phyloP scores from a whole-genome alignment of 306 rosid genomes.

The Fragaria ananassa region DNA sequence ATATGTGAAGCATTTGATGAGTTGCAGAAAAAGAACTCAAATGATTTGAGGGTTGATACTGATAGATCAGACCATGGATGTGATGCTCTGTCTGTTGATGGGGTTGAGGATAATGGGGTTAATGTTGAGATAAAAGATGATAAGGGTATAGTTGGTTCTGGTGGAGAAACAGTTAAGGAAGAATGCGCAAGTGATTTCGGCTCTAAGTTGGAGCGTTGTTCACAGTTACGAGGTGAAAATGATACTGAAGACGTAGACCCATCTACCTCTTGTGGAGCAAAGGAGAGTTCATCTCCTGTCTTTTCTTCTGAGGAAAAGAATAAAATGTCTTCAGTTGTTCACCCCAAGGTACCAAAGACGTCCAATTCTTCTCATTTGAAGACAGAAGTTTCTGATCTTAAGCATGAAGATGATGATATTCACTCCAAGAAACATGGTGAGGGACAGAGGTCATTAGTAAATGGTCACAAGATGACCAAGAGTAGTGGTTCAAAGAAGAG shows the following conservation, averaged over 20 bases:
- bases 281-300: conserved; percentile 46
- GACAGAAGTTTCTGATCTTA: conserved; percentile 25
- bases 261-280: conserved; percentile 31
- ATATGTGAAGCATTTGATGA: conserved; percentile 84
- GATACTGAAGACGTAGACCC: conserved; percentile 46
- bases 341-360: conserved; percentile 32
- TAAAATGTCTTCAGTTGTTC: conserved; percentile 29
- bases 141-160: conserved; percentile 34
- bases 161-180: conserved; percentile 35
- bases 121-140: conserved; percentile 51
- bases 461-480: conserved; percentile 55
- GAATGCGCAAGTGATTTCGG: conserved; percentile 31
- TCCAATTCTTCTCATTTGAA: conserved; percentile 25
- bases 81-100: conserved; percentile 61
- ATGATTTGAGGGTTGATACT: conserved; percentile 56
- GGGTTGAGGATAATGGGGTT: conserved; percentile 32
- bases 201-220: conserved; percentile 58
- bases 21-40: conserved; percentile 49
- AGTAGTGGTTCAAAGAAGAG: conserved; percentile 45
- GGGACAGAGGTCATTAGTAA: conserved; percentile 37
- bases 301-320: conserved; percentile 45
- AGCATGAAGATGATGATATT: conserved; percentile 28
- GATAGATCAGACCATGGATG: conserved; percentile 59
- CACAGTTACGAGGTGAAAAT: conserved; percentile 46
- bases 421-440: conserved; percentile 38